Conservation (phyloP, 768 basidiomycete genomes). For the Tylopilus sp. region DNA sequence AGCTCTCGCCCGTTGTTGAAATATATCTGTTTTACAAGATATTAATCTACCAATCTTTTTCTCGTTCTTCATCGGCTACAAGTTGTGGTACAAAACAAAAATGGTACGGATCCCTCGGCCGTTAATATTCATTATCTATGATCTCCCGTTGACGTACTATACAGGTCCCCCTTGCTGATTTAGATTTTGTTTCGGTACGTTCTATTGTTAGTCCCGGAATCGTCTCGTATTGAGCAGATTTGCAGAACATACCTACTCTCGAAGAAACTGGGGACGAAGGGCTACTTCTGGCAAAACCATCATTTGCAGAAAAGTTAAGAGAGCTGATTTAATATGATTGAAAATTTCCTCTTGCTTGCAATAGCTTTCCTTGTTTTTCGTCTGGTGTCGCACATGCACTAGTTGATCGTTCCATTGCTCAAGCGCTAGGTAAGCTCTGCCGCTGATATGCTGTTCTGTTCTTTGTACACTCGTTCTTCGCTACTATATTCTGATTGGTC, state of each 20-base stretch:
- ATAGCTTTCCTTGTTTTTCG: no score
- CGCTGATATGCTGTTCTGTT: no score
- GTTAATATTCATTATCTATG: background rate
- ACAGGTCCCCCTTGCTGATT: conserved; percentile 38
- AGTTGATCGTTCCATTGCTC: no score
- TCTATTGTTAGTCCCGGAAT: background rate
- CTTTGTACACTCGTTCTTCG: no score
- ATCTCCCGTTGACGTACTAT: background rate
- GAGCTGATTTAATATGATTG: conserved; percentile 14
- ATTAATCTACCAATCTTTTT: conserved; percentile 42
- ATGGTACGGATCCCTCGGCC: conserved; percentile 16
- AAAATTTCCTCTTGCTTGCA: no score
- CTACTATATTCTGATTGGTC: no score
- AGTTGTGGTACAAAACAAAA: conserved; percentile 29
- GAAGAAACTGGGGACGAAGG: conserved; percentile 59
- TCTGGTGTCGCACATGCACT: no score
- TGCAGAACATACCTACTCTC: conserved; percentile 60
- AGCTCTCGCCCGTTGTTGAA: background rate
- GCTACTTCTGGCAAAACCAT: conserved; percentile 11
- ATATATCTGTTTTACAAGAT: conserved; percentile 27
- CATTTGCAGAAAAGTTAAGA: background rate
- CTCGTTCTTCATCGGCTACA: conserved; percentile 42
- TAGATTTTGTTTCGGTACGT: conserved; percentile 69
- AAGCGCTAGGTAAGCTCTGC: no score
- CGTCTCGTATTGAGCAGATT: background rate